Evolutionary conservation across 23 red algal species (phyloP).

Genomic region (Pyropia yezoensis): DNA sequence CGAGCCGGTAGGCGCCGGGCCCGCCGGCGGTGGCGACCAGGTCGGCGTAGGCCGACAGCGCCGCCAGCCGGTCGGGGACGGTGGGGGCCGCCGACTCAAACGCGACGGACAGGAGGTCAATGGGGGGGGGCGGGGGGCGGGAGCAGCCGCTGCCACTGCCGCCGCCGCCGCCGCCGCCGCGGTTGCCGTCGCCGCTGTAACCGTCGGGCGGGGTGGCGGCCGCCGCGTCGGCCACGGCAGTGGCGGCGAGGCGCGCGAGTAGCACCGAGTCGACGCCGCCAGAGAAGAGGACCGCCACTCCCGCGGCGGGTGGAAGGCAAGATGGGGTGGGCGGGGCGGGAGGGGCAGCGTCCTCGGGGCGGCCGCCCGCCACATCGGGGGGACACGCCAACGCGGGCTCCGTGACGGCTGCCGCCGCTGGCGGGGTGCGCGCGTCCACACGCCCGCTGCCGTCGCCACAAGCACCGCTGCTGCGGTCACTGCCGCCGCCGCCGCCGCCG

Average conservation of each 20-base stretch:
- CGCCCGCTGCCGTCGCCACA: too few relatives aligned
- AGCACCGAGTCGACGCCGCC: conserved; percentile 85
- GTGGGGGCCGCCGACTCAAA: conserved; percentile 20
- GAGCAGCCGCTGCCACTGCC: too few relatives aligned
- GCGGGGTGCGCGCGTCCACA: background rate
- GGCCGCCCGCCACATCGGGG: conserved; percentile 13
- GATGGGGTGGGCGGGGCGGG: background rate
- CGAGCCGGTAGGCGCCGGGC: conserved; percentile 21
- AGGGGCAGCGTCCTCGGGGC: conserved; percentile 15
- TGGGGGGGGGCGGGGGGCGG: background rate
- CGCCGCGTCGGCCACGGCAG: conserved; percentile 31
- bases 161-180: too few relatives aligned
- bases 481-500: too few relatives aligned
- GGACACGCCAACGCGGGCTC: conserved; percentile 15
- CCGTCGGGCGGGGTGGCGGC: background rate
- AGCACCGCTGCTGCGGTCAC: too few relatives aligned
- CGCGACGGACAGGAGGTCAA: conserved; percentile 80
- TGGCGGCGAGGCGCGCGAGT: conserved; percentile 39
- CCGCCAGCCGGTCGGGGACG: conserved; percentile 45
- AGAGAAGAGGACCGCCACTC: conserved; percentile 80
- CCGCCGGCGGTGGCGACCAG: conserved; percentile 4
- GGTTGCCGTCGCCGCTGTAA: too few relatives aligned
- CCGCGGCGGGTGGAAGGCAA: background rate
- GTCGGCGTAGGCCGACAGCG: conserved; percentile 30
- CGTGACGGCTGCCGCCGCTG: background rate